Conservation (phyloP, 164 flowering plant genomes). For the Nymphaea colorata region DNA sequence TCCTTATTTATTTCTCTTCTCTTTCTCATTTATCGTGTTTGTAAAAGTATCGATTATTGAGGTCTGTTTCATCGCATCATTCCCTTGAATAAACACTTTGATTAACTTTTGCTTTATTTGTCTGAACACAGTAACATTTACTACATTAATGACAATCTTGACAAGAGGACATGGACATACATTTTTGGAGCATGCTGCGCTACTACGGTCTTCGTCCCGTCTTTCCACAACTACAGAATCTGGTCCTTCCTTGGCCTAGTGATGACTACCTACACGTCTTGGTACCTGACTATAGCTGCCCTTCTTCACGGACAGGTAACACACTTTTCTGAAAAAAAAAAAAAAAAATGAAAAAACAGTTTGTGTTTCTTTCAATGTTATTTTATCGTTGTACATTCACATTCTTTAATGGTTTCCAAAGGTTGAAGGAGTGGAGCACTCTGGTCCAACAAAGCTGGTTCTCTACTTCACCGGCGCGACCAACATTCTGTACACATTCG, state of each 20-base stretch:
- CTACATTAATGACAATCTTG: slow-evolving; percentile 92
- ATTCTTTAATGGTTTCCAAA: slow-evolving; percentile 5
- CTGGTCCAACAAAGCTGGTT: slow-evolving; percentile 86
- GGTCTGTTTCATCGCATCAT: neutral
- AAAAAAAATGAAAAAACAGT: neutral
- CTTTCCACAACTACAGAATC: slow-evolving; percentile 96
- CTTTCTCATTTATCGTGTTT: neutral
- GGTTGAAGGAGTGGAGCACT: slow-evolving; percentile 88
- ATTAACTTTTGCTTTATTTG: neutral
- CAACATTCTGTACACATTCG: slow-evolving; percentile 99
- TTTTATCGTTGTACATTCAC: no score
- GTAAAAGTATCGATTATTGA: neutral
- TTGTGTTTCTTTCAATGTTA: neutral
- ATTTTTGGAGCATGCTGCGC: slow-evolving; percentile 99
- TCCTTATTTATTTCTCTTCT: slow-evolving; percentile 10
- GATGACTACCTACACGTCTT: slow-evolving; percentile 97
- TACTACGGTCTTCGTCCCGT: slow-evolving; percentile 97
- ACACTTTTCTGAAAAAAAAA: neutral
- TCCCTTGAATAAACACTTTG: no score
- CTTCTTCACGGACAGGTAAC: slow-evolving; percentile 89
- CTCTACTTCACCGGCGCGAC: slow-evolving; percentile 98
- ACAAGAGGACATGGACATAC: slow-evolving; percentile 99
- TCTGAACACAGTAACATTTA: slow-evolving; percentile 77
- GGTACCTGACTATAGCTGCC: slow-evolving; percentile 94
- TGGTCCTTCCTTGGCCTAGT: slow-evolving; percentile 93